Evolutionary conservation across 78 protist species (phyloP).

Genomic region (Protostelium mycophagum): DNA sequence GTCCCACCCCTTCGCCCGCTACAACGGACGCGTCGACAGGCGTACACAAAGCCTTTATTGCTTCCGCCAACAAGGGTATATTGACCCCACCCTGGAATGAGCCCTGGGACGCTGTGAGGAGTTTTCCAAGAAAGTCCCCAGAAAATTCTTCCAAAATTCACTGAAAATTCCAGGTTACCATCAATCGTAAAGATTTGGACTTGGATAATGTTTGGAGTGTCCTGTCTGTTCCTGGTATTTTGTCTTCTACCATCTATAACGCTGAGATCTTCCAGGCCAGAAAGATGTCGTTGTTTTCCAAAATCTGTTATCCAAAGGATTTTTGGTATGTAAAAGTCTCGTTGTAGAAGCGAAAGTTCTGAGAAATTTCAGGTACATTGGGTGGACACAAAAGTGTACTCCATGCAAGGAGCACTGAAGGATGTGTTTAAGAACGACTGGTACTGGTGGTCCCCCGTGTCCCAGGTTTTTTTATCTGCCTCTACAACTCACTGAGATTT

Average conservation of each 20-base stretch:
- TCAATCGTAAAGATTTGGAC: not conserved
- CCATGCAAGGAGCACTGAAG: not conserved
- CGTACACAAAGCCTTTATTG: not conserved
- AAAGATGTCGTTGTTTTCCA: not conserved
- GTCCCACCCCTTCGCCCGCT: not conserved
- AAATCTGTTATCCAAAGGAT: not conserved
- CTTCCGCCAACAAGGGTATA: not conserved
- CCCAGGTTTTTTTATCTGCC: too few relatives aligned
- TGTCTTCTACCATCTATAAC: too few relatives aligned
- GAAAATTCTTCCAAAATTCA: too few relatives aligned
- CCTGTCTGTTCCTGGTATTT: not conserved
- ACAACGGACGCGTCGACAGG: not conserved
- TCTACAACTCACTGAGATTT: too few relatives aligned
- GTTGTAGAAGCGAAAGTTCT: too few relatives aligned
- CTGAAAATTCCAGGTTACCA: not conserved
- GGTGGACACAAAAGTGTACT: not conserved
- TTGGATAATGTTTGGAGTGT: not conserved
- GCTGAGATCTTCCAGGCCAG: too few relatives aligned
- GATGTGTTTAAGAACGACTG: not conserved
- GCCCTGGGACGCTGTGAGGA: not conserved
- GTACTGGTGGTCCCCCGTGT: not conserved
- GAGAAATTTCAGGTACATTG: too few relatives aligned
- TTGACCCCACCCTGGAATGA: not conserved
- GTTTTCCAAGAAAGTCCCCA: too few relatives aligned
- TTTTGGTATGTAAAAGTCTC: too few relatives aligned